Percentiles rank a stretch among this genome's conserved stretches.
phyloP scores from a whole-genome alignment of 2,329 filamentous ascomycete genomes.

The Cladosporium sp. region DNA sequence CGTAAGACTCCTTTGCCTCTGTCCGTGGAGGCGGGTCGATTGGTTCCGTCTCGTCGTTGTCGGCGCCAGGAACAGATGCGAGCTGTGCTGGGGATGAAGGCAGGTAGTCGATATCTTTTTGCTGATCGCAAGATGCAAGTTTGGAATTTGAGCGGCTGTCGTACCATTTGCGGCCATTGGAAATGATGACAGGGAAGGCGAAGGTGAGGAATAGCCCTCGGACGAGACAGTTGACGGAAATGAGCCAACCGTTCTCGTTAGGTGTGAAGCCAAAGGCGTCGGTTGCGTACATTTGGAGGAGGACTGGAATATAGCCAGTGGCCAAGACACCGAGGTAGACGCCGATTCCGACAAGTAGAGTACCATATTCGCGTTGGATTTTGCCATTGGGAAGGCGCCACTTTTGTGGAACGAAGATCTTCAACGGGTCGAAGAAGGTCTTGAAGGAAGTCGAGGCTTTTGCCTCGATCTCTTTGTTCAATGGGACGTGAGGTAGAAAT shows the following conservation, averaged over 20 bases:
- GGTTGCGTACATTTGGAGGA: slow-evolving; percentile 49
- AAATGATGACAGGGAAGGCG: slow-evolving; percentile 42
- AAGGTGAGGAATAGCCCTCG: slow-evolving; percentile 43
- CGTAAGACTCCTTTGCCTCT: slow-evolving; percentile 45
- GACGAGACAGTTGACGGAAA: slow-evolving; percentile 42
- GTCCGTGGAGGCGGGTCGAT: slow-evolving; percentile 41
- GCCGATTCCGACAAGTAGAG: slow-evolving; percentile 59
- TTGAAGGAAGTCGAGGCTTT: slow-evolving; percentile 37
- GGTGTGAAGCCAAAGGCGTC: slow-evolving; percentile 42
- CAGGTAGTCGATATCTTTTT: slow-evolving; percentile 4
- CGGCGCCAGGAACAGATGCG: slow-evolving; percentile 1
- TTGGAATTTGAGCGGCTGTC: slow-evolving; percentile 16
- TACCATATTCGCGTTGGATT: slow-evolving; percentile 53
- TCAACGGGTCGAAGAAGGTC: slow-evolving; percentile 59
- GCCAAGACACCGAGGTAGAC: slow-evolving; percentile 65
- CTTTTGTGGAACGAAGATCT: slow-evolving; percentile 55
- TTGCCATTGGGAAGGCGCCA: slow-evolving; percentile 50
- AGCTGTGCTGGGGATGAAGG: slow-evolving; percentile 3
- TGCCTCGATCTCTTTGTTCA: slow-evolving; percentile 33
- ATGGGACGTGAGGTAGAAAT: slow-evolving; percentile 47
- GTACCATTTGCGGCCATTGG: slow-evolving; percentile 41
- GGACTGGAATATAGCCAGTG: slow-evolving; percentile 60
- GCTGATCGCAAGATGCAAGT: not conserved
- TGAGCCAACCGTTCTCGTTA: slow-evolving; percentile 42
- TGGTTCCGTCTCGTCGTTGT: slow-evolving; percentile 21